These are phyloP conservation scores for Forsythia suspensa DNA, from an alignment of 257 asterid species.

Conservation along the genomic window DNA sequence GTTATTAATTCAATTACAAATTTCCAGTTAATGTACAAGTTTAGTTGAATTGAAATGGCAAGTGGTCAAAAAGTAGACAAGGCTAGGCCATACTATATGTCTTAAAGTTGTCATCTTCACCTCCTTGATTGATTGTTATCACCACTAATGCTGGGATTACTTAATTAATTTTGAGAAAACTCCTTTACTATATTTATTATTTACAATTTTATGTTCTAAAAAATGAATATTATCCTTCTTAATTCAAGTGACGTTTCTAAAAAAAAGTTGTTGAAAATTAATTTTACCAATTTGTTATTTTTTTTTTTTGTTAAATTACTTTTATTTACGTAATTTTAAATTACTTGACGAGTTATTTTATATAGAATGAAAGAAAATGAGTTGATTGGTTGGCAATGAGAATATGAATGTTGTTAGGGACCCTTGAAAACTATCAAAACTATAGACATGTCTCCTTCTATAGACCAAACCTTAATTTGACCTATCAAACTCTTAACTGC, in stretches of 20 bases:
- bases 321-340: no score
- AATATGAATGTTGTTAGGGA: slow-evolving; percentile 26
- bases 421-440: slow-evolving; percentile 17
- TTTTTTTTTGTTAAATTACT: no score
- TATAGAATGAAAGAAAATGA: slow-evolving; percentile 27
- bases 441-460: slow-evolving; percentile 25
- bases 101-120: slow-evolving; percentile 29
- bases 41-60: slow-evolving; percentile 17
- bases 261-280: no score
- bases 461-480: slow-evolving; percentile 24
- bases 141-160: not conserved
- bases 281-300: no score
- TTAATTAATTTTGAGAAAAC: not conserved
- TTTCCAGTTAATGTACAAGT: not conserved
- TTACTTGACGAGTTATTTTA: not conserved
- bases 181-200: no score
- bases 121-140: not conserved
- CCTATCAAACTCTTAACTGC: slow-evolving; percentile 14
- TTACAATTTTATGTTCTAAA: no score
- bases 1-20: not conserved
- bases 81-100: slow-evolving; percentile 28
- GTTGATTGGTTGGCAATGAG: slow-evolving; percentile 29
- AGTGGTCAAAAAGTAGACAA: slow-evolving; percentile 41
- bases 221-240: not conserved
- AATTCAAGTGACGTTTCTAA: no score